Base-by-base conservation (phyloP, 768 basidiomycete genomes). In the Paxillus rubicundulus region DNA sequence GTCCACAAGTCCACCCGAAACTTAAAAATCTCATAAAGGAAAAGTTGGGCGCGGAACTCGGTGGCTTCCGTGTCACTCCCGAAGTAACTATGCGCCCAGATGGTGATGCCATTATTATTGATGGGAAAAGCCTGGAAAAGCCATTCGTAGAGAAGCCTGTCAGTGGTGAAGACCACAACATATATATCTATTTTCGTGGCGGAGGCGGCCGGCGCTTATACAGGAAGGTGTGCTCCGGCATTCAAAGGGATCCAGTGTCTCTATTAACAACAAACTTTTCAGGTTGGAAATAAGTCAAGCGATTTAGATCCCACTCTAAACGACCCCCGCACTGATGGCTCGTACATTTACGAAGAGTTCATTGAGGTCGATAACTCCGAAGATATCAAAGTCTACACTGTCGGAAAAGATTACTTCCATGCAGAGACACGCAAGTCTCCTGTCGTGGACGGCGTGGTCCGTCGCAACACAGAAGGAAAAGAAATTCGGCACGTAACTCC, bases 61-160 rank as follows among this genome's bases (percentile, higher is more conserved):
- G 86, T 33, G 82, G 79, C 55, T 86, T 86, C 61, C 76, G 77
- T 53, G 82, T 86, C 50, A 85, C 83, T 12, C 87, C 89, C 9
- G 89, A 95, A 68, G 92, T 98, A 12, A 74, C 76, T 17, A 76
- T 98, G 56, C 79, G 91, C 40, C 84, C 87, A 48, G 95, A 97
- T 61, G 92, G 90, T 3, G 74, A 98, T 65, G 89, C 95, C 12
- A 92, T 98, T 65, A 82, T 92, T 61, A 85, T 98, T n/a, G 92
- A 97, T 60, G 94, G 92, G 1, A 77, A 86, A 53, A 80, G 87
- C 34, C 75, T 99, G 71, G 87, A 92, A 70, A 99, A 99, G 68
- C 97, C 97, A 0, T 99, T 98, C 63, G 97, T 98, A 16, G 97
- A 98, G 72, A 98, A 99, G 71, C 97, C 97, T 8, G 95, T 99